Base-by-base conservation (phyloP, 2,329 filamentous ascomycete genomes). In the Cytospora chrysosperma region DNA sequence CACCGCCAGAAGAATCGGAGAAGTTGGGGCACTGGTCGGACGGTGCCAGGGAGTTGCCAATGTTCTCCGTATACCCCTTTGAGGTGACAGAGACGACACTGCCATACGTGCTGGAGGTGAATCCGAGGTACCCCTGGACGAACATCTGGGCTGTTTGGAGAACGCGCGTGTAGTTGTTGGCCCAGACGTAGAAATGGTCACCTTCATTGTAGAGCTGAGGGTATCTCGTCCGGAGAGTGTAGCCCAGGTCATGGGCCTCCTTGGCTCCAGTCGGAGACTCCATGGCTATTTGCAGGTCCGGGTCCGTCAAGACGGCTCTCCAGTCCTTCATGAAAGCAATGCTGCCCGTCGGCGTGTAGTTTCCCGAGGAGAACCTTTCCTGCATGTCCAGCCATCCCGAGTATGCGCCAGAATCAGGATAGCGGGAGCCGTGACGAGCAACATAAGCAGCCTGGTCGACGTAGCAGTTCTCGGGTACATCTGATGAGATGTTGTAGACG, bases 111-210 rank as follows among this genome's bases (percentile, higher is more conserved):
- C 80, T 79, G 5, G 85, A 80, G 51, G 83, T 81, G 26, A 81
- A 78, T 0, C 86, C 86, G 0, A 89, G 72, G 69, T 84, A 89
- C 9, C 87, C 87, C 34, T 81, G 80, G 1, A 86, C 77, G 67
- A 89, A 90, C 53, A 85, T 78, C 58, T 83, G 77, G 1, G 86
- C 86, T 2, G 85, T 87, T 70, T 89, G 84, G 13, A 88, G 75
- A 0, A 88, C 85, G 7, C 85, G 81, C 7, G 84, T 82, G 72
- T 89, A 89, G 68, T 86, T 83, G 71, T 90, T 90, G 21, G 85
- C 81, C 85, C 85, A 90, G 8, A 87, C 81, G 10, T 82, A 76
- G 68, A 89, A 88, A 10, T 76, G 70, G 6, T 80, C 76, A 8
- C 80, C 79, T 57, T 81, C 77, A 1, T 71, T 68, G 67, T 84